Percentiles rank a stretch among this genome's conserved stretches.
phyloP scores from a whole-genome alignment of 768 basidiomycete genomes.

The Gymnopilus junonius region DNA sequence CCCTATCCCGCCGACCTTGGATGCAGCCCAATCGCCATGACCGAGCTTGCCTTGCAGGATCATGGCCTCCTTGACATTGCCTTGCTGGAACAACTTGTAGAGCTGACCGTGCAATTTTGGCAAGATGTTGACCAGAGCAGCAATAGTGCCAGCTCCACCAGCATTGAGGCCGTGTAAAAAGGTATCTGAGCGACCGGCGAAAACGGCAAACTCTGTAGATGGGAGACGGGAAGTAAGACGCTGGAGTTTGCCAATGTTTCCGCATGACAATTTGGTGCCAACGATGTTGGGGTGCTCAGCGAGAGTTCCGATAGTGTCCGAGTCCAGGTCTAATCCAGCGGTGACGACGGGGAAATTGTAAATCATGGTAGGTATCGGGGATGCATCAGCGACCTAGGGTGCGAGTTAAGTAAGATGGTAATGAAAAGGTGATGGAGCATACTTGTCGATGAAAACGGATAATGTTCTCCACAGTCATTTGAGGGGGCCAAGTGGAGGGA shows the following conservation, averaged over 20 bases:
- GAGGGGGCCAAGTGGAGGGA: conserved; percentile 70
- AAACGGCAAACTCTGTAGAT: conserved; percentile 63
- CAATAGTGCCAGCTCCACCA: conserved; percentile 68
- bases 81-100: conserved; percentile 53
- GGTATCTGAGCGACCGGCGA: conserved; percentile 76
- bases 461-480: conserved; percentile 67
- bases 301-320: conserved; percentile 71
- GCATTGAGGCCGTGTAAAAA: conserved; percentile 66
- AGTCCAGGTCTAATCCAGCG: conserved; percentile 84
- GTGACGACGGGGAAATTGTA: conserved; percentile 88
- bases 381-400: conserved; percentile 64
- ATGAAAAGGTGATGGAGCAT: neutral
- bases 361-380: conserved; percentile 74
- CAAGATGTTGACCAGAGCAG: conserved; percentile 62
- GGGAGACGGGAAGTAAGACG: conserved; percentile 67
- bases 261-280: conserved; percentile 85
- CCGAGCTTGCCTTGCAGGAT: conserved; percentile 62
- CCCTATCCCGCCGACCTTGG: conserved; percentile 67
- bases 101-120: conserved; percentile 62
- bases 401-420: neutral
- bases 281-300: conserved; percentile 85
- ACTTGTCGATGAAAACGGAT: conserved; percentile 68
- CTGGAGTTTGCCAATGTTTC: conserved; percentile 82
- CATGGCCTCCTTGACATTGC: conserved; percentile 62
- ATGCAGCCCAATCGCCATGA: conserved; percentile 68